Conservation (phyloP, 768 basidiomycete species). For the Rhodotorula graminis region DNA sequence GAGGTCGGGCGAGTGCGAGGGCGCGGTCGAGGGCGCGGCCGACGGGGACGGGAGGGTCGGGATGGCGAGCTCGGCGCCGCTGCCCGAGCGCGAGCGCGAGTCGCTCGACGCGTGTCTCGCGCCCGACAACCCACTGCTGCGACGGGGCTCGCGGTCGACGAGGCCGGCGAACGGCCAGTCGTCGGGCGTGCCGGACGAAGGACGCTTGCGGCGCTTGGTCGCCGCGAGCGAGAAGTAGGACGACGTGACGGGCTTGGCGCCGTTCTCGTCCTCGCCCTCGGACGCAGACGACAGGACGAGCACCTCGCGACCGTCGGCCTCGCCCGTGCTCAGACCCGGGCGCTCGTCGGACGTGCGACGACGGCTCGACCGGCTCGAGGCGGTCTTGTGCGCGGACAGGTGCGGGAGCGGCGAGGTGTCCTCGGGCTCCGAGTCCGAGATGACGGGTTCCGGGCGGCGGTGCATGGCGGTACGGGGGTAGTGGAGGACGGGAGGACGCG, state of each 20-base stretch:
- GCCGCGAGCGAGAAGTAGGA: not conserved
- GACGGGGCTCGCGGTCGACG: not conserved
- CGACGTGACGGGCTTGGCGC: not conserved
- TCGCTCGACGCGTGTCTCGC: not conserved
- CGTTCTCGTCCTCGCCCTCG: not conserved
- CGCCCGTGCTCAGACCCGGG: not conserved
- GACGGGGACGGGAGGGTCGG: too few species aligned
- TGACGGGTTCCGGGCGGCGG: not conserved
- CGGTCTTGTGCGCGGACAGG: not conserved
- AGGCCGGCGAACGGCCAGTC: not conserved
- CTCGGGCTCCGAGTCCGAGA: constrained; percentile 33
- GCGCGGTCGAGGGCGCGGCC: too few species aligned
- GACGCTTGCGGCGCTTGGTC: not conserved
- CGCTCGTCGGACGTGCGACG: not conserved
- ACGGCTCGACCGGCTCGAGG: not conserved
- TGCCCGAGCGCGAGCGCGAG: not conserved
- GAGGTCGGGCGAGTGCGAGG: not conserved
- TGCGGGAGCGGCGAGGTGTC: not conserved
- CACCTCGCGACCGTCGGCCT: not conserved
- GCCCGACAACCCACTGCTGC: too few species aligned
- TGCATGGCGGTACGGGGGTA: not conserved
- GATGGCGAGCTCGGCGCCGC: not conserved
- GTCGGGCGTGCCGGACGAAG: not conserved
- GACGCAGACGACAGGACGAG: constrained; percentile 13
- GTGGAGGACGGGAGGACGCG: not conserved